These are phyloP conservation scores for Blepharisma stoltei DNA, from an alignment of 73 alveolate species.

Conservation along the genomic window DNA sequence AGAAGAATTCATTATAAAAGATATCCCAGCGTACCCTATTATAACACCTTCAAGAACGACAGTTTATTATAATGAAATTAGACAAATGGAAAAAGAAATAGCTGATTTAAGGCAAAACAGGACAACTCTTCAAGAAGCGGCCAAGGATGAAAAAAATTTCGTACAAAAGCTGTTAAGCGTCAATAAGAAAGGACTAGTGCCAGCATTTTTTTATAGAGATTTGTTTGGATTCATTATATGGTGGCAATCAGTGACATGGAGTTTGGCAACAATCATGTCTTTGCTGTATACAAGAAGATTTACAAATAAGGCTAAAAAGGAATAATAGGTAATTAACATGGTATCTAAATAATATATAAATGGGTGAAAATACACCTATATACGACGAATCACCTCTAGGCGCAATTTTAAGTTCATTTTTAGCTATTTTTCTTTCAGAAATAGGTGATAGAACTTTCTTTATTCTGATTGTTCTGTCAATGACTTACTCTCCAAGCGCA, in stretches of 20 bases:
- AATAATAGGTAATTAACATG: neutral
- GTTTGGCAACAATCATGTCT: neutral
- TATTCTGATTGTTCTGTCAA: constrained; percentile 27
- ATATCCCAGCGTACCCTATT: neutral
- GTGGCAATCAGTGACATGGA: neutral
- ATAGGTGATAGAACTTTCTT: constrained; percentile 36
- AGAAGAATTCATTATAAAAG: neutral
- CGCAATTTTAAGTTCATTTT: constrained; percentile 24
- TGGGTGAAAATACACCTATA: too few species aligned
- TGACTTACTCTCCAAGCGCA: constrained; percentile 26
- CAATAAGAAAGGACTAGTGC: neutral
- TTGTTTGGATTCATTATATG: neutral
- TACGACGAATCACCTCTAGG: neutral
- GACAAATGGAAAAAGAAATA: neutral
- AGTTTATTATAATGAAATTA: constrained; percentile 12
- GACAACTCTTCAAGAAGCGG: neutral
- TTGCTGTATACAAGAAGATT: constrained; percentile 25
- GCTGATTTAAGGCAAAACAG: neutral
- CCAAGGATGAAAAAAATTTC: too few species aligned
- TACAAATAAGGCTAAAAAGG: neutral
- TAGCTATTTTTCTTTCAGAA: constrained; percentile 31
- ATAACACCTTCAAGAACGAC: constrained; percentile 3
- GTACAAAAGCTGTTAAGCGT: neutral
- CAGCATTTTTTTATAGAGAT: constrained; percentile 7
- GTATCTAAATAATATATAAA: too few species aligned